These are phyloP conservation scores for Myriosclerotinia scirpicola DNA, from an alignment of 2,329 filamentous ascomycete genomes.

Conservation along the genomic window DNA sequence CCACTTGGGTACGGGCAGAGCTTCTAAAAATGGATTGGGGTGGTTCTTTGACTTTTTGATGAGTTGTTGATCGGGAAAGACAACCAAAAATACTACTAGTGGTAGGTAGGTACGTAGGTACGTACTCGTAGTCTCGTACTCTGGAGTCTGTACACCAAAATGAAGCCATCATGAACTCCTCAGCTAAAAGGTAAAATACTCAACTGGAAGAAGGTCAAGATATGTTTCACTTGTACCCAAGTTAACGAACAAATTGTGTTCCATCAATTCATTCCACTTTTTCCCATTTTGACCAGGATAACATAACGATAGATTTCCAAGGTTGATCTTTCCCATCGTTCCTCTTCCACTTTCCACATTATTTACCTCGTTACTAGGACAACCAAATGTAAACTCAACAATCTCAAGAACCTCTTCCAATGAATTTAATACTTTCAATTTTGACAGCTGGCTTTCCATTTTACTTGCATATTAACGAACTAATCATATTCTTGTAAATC, in stretches of 20 bases:
- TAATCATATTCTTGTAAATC: background rate
- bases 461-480: background rate
- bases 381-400: constrained; percentile 7
- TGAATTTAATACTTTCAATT: background rate
- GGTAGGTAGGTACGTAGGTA: too few relatives aligned
- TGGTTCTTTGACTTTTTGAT: background rate
- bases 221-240: background rate
- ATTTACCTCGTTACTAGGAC: constrained; percentile 15
- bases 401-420: background rate
- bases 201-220: too few relatives aligned
- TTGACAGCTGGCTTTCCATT: background rate
- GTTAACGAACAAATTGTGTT: too few relatives aligned
- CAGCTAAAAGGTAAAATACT: too few relatives aligned
- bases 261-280: constrained; percentile 6
- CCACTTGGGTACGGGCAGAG: background rate
- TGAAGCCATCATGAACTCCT: too few relatives aligned
- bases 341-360: background rate
- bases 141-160: too few relatives aligned
- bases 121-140: too few relatives aligned
- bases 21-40: background rate
- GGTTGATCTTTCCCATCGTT: too few relatives aligned
- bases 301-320: background rate
- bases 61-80: background rate
- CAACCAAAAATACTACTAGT: background rate
- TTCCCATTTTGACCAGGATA: background rate